These are phyloP conservation scores for Ophiostoma fasciatum DNA, from an alignment of 2,329 filamentous ascomycete genomes.

Conservation along the genomic window DNA sequence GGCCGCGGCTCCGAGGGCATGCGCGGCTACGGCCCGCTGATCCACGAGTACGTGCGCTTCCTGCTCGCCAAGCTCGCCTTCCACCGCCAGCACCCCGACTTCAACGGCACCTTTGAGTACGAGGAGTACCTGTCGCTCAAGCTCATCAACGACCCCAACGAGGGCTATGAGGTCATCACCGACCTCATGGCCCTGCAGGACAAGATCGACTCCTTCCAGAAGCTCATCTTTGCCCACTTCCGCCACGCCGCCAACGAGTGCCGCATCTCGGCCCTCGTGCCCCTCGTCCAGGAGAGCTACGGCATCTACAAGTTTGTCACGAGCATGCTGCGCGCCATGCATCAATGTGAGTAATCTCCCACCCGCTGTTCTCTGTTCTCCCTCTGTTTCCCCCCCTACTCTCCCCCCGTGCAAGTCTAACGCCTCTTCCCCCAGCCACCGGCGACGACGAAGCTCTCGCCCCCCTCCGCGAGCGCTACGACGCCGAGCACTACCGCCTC, in stretches of 20 bases:
- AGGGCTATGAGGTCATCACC: slow-evolving; percentile 91
- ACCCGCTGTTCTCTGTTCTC: slow-evolving; percentile 2
- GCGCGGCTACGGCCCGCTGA: slow-evolving; percentile 80
- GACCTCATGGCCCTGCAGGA: slow-evolving; percentile 95
- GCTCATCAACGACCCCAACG: slow-evolving; percentile 96
- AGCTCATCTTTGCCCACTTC: slow-evolving; percentile 96
- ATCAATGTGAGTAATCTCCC: slow-evolving; percentile 52
- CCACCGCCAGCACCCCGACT: slow-evolving; percentile 91
- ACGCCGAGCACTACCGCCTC: slow-evolving; percentile 90
- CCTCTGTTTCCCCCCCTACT: neutral
- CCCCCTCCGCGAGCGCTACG: slow-evolving; percentile 75
- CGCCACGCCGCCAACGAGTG: slow-evolving; percentile 85
- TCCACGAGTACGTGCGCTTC: slow-evolving; percentile 94
- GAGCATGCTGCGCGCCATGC: slow-evolving; percentile 97
- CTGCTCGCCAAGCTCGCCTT: slow-evolving; percentile 91
- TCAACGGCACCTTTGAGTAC: slow-evolving; percentile 98
- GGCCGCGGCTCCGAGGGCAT: slow-evolving; percentile 78
- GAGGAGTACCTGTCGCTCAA: slow-evolving; percentile 98
- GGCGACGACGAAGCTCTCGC: slow-evolving; percentile 87
- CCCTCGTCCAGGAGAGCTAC: slow-evolving; percentile 92
- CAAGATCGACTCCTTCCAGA: slow-evolving; percentile 97
- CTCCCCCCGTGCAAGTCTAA: slow-evolving; percentile 11
- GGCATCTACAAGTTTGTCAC: slow-evolving; percentile 99
- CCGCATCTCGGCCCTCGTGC: slow-evolving; percentile 83
- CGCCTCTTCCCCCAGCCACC: slow-evolving; percentile 41